Base-by-base conservation (phyloP, 148 eudicot genomes). In the Polygonum aviculare region DNA sequence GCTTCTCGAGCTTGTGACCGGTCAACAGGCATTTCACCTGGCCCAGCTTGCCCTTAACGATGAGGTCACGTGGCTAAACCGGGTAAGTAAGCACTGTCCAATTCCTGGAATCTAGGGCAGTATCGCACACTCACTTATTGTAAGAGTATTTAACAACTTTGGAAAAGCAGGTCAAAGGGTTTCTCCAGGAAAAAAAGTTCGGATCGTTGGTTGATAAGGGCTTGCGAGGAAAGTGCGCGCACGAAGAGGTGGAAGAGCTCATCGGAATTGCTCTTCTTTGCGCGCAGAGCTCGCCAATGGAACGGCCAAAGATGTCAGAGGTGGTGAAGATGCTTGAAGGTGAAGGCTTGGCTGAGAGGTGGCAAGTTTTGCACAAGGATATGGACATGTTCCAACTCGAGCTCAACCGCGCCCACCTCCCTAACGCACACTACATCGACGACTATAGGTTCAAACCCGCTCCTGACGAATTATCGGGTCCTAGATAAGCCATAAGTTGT, bases 1-100 rank as follows among this genome's bases (percentile, higher is more conserved):
- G 52, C 76, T 94, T 69, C 49, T 94, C 60, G 98, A 94, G 87
- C 93, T 94, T 9, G 87, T 94, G 18, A 94, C 98, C 38, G 97
- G 98, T 44, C 89, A 84, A 88, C 83, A 90, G 76, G 95, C 98
- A 22, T 84, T 91, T 54, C 95, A 94, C 79, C 89, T 90, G 62
- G 97, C 50, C n/a, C 74, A 51, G 11, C 74, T 72, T 72, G 74
- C 74, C 14, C 8, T 41, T 19, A 47, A 72, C 19, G 74, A 72
- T 4, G 74, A 72, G 44, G 31, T 41, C 74, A 72, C 44, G 74
- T 72, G 41, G 74, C 74, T 72, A 12, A 50, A 72, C 6, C 44
- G 74, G 74, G 74, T 72, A 72, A 72, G 52, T 35, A 26, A 26
- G 31, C 31, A 26, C 52, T 72, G 15, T 12, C 18, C 26, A 26